Percentiles rank a stretch among this genome's conserved stretches.
These are phyloP conservation scores for Litchi chinensis DNA, from an alignment of 345 rosid species.

Conservation along the genomic window DNA sequence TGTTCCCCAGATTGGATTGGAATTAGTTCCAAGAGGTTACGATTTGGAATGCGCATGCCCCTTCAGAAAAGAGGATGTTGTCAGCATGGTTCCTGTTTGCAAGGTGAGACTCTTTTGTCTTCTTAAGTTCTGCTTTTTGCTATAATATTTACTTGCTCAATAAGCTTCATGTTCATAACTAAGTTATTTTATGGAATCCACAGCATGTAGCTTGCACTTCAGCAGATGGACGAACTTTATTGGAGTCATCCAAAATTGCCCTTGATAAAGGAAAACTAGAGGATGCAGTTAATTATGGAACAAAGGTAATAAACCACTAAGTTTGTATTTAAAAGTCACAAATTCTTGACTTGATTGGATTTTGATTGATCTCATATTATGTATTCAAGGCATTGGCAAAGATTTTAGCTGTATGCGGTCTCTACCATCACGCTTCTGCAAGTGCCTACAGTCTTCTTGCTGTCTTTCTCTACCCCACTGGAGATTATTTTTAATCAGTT, in stretches of 20 bases:
- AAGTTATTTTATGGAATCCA: slow-evolving; percentile 13
- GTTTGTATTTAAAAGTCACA: not conserved
- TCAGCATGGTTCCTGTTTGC: slow-evolving; percentile 67
- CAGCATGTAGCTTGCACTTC: slow-evolving; percentile 88
- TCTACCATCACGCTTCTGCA: slow-evolving; percentile 84
- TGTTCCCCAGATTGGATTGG: slow-evolving; percentile 55
- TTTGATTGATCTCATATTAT: slow-evolving; percentile 21
- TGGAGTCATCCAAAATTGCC: slow-evolving; percentile 88
- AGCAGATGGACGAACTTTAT: slow-evolving; percentile 73
- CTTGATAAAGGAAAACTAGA: slow-evolving; percentile 94
- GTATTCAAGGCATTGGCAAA: slow-evolving; percentile 66
- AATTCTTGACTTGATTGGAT: slow-evolving; percentile 2
- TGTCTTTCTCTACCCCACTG: slow-evolving; percentile 89
- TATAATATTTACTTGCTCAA: slow-evolving; percentile 4
- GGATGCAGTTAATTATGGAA: slow-evolving; percentile 78
- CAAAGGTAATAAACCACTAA: slow-evolving; percentile 49
- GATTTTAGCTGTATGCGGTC: slow-evolving; percentile 91
- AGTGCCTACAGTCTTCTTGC: slow-evolving; percentile 95
- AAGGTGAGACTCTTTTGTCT: slow-evolving; percentile 40
- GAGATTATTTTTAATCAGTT: slow-evolving; percentile 94
- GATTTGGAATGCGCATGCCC: slow-evolving; percentile 59
- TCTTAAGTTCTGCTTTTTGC: not conserved
- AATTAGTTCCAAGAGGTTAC: slow-evolving; percentile 67
- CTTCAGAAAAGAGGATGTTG: slow-evolving; percentile 48
- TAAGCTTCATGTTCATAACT: slow-evolving; percentile 2